Base-by-base conservation (phyloP, 2,329 filamentous ascomycete genomes). In the Domatiomyces globalis region DNA sequence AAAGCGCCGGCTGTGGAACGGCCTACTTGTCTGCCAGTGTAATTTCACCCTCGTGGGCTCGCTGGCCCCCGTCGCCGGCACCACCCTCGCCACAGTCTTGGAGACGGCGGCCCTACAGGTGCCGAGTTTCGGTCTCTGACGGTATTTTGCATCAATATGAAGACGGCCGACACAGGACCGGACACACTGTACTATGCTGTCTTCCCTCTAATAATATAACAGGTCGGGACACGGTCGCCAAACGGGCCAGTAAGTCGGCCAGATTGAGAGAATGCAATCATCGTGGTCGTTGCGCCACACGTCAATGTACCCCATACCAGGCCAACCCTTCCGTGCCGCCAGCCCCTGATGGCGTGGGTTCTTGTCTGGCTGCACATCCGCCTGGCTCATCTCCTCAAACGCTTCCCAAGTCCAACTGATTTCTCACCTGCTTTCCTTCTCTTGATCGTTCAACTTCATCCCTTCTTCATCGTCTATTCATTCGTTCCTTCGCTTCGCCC, bases 401-500 rank as follows among this genome's bases (percentile, higher is more conserved):
- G 33, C 33, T 45, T 45, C 43, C 43, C 22, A 8, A 20, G 19
- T 19, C 22, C 43, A 20, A 19, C 17, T 27, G 12, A 12, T 45
- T 10, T 45, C 43, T 20, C 15, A 45, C 43, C 10, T 17, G 18
- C 63, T 18, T 50, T 49, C 53, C 19, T 47, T 48, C 48, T 17
- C 49, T 19, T 29, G 36, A 48, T 33, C 50, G 33, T 45, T 48
- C 7, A 33, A 36, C 25, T 27, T 25, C 22, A 19, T 17, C 22
- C 39, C n/a, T 48, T 27, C 44, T 19, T 29, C 36, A 25, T 48
- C 29, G 20, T 45, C 51, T 27, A 39, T 47, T 45, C 42, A 33
- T 52, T 49, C 48, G 15, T 36, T 2, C 63, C 65, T 0, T 66
- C 61, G 46, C 84, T 67, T 52, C 56, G 49, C 55, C 53, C 52